Conservation (phyloP, 2,329 filamentous ascomycete genomes). For the Talaromyces sp. region DNA sequence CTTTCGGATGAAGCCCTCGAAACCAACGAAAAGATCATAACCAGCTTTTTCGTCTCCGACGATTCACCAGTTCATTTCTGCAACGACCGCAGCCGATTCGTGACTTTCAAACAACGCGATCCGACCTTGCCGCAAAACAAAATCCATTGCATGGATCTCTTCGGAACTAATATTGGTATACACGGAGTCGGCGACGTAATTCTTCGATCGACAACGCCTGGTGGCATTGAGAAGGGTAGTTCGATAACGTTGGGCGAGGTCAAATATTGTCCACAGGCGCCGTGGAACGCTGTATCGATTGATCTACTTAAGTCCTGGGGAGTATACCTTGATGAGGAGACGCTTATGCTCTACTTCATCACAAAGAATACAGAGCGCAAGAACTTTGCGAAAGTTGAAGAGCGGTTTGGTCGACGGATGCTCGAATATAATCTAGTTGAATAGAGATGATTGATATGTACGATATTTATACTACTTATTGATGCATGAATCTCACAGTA, state of each 20-base stretch:
- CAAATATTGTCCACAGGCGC: background rate
- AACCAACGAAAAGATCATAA: background rate
- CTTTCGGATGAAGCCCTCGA: background rate
- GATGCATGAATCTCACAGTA: too few relatives aligned
- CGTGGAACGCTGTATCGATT: background rate
- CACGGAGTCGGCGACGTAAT: background rate
- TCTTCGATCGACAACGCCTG: background rate
- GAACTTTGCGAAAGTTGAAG: background rate
- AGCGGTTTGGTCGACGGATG: background rate
- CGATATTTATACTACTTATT: too few relatives aligned
- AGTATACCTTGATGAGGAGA: background rate
- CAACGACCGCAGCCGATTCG: background rate
- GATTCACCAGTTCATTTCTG: background rate
- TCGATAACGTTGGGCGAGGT: background rate
- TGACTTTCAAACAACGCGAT: background rate
- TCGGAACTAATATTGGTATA: background rate
- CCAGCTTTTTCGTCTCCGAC: background rate
- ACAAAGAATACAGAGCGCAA: background rate
- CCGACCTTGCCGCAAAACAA: background rate
- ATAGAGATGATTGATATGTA: too few relatives aligned
- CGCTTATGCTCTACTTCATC: background rate
- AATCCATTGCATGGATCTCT: background rate
- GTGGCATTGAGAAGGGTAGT: background rate
- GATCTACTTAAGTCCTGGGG: background rate
- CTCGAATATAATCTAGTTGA: background rate